Evolutionary conservation across 208 protist genomes (phyloP).

Genomic region (Leishmania major): DNA sequence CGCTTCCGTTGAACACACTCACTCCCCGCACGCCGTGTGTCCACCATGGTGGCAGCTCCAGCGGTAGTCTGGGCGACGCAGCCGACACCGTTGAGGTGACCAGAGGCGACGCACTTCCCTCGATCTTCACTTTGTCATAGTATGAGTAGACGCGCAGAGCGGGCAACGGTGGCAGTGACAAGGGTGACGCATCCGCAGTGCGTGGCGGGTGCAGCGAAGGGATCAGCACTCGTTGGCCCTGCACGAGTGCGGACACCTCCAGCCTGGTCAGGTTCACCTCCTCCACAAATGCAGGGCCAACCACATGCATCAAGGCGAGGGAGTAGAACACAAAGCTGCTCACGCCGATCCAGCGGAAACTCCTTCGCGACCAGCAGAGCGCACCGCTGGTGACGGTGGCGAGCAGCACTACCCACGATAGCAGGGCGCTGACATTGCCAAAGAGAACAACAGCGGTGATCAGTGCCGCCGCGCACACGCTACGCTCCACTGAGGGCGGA

Average conservation of each 20-base stretch:
- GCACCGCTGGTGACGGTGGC: conserved; percentile 16
- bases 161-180: neutral
- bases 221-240: conserved; percentile 23
- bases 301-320: conserved; percentile 14
- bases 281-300: conserved; percentile 16
- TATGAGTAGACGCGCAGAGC: conserved; percentile 21
- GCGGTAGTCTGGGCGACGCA: neutral
- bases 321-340: conserved; percentile 21
- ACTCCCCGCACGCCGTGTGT: neutral
- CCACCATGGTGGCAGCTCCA: neutral
- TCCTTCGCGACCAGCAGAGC: conserved; percentile 34
- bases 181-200: neutral
- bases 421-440: conserved; percentile 25
- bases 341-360: conserved; percentile 35
- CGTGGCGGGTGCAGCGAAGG: neutral
- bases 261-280: conserved; percentile 7
- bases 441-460: conserved; percentile 11
- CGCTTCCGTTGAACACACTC: too few species aligned
- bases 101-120: conserved; percentile 15
- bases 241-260: conserved; percentile 22
- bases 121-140: conserved; percentile 18
- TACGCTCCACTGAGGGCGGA: conserved; percentile 3
- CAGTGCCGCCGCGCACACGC: neutral
- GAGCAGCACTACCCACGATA: conserved; percentile 14
- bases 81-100: neutral